Evolutionary conservation across 176 grass and related monocot species (phyloP).

Genomic region (Avena eriantha): DNA sequence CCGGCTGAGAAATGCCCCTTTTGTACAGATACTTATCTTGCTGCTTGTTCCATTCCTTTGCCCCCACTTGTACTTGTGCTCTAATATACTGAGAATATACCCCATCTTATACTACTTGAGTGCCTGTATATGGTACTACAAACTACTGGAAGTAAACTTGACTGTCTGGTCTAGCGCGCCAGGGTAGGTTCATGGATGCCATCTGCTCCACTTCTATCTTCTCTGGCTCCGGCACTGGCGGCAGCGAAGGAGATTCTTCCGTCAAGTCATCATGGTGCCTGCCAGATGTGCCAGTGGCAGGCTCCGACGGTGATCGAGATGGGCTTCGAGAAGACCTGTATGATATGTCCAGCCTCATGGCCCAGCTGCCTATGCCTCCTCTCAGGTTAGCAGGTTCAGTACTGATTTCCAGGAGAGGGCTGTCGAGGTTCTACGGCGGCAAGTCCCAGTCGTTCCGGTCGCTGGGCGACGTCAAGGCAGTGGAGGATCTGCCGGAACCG

Average conservation of each 20-base stretch:
- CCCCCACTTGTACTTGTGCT: neutral
- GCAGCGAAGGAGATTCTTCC: neutral
- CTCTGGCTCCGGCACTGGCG: neutral
- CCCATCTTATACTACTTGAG: neutral
- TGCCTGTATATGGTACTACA: neutral
- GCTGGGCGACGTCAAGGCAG: neutral
- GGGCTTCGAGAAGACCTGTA: neutral
- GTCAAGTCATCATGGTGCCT: neutral
- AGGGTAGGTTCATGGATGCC: neutral
- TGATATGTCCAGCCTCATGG: slow-evolving; percentile 11
- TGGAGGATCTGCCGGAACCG: neutral
- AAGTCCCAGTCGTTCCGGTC: neutral
- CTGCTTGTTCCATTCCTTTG: neutral
- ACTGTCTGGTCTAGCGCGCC: neutral
- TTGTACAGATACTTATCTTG: neutral
- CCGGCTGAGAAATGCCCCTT: neutral
- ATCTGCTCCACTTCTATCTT: neutral
- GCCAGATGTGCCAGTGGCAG: neutral
- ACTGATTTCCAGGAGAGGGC: neutral
- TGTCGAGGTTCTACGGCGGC: neutral
- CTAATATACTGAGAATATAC: neutral
- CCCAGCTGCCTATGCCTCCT: neutral
- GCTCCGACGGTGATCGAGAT: neutral
- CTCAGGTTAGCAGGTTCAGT: neutral
- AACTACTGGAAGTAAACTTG: neutral